Percentiles rank a stretch among this genome's conserved stretches.
phyloP scores from a whole-genome alignment of 176 grass and related monocot genomes.

The Pontederia crassipes region DNA sequence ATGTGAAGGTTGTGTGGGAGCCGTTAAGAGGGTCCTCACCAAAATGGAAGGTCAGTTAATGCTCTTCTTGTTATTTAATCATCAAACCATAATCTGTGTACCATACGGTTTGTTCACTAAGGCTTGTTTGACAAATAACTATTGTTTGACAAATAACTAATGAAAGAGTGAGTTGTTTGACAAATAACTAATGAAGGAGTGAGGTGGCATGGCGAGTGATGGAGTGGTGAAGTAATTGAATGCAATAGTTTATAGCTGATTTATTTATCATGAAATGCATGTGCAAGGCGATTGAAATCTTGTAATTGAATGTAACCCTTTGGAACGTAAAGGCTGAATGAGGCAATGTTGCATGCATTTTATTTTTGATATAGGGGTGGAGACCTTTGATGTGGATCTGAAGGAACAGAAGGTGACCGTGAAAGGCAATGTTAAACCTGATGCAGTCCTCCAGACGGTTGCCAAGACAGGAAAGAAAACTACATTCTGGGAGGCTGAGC shows the following conservation, averaged over 20 bases:
- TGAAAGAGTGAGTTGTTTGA: too few species aligned
- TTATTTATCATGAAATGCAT: too few species aligned
- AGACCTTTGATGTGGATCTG: constrained; percentile 73
- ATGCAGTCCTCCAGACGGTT: constrained; percentile 84
- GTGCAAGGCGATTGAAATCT: too few species aligned
- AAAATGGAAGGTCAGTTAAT: constrained; percentile 76
- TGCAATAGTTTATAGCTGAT: too few species aligned
- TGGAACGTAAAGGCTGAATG: neutral
- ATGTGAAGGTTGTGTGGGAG: constrained; percentile 85
- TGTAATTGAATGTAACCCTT: neutral
- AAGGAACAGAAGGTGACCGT: constrained; percentile 81
- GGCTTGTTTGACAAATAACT: too few species aligned
- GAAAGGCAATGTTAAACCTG: constrained; percentile 76
- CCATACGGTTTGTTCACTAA: too few species aligned
- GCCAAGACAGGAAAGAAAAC: constrained; percentile 92
- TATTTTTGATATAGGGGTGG: constrained; percentile 50
- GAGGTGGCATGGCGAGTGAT: too few species aligned
- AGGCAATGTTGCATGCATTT: neutral
- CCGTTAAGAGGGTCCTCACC: constrained; percentile 78
- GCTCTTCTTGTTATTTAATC: neutral
- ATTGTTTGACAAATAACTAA: too few species aligned
- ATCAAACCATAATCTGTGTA: neutral
- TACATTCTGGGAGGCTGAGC: constrained; percentile 56
- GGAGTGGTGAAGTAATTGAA: too few species aligned
- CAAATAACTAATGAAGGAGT: too few species aligned